Conservation (phyloP, 1,284 basidiomycete genomes). For the Ganoderma lucidum region DNA sequence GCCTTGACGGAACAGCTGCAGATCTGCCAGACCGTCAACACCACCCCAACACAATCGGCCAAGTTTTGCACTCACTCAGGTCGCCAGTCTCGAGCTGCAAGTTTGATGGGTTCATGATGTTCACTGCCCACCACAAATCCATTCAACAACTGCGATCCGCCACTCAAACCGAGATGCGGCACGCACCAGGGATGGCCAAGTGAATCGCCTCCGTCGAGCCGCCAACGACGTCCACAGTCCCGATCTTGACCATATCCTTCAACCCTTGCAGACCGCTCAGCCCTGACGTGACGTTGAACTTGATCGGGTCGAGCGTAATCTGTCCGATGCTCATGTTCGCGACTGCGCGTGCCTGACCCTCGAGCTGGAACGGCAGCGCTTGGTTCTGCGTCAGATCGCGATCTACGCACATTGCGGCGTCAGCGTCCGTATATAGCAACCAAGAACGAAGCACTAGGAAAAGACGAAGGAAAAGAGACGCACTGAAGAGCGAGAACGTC, state of each 20-base stretch:
- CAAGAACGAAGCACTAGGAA: neutral
- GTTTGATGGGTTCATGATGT: constrained; percentile 79
- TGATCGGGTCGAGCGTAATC: constrained; percentile 77
- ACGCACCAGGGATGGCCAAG: constrained; percentile 60
- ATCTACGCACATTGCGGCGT: constrained; percentile 44
- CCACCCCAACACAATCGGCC: neutral
- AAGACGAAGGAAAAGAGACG: constrained; percentile 31
- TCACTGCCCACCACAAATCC: constrained; percentile 38
- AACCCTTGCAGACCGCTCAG: constrained; percentile 73
- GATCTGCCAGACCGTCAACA: constrained; percentile 11
- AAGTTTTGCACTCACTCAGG: constrained; percentile 51
- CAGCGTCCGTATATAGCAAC: neutral
- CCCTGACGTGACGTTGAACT: constrained; percentile 76
- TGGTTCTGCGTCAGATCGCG: constrained; percentile 57
- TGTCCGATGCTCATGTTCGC: constrained; percentile 74
- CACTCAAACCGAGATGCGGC: constrained; percentile 37
- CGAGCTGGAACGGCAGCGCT: constrained; percentile 61
- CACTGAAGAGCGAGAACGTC: constrained; percentile 67
- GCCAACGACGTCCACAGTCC: constrained; percentile 73
- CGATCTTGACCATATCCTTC: constrained; percentile 64
- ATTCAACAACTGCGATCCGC: neutral
- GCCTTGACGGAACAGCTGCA: constrained; percentile 65
- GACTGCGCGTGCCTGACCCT: constrained; percentile 71
- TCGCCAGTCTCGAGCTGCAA: constrained; percentile 69
- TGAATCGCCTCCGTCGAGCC: constrained; percentile 70